These are phyloP conservation scores for Miscanthus sacchariflorus DNA, from an alignment of 202 grass and related monocot genomes.

Conservation along the genomic window DNA sequence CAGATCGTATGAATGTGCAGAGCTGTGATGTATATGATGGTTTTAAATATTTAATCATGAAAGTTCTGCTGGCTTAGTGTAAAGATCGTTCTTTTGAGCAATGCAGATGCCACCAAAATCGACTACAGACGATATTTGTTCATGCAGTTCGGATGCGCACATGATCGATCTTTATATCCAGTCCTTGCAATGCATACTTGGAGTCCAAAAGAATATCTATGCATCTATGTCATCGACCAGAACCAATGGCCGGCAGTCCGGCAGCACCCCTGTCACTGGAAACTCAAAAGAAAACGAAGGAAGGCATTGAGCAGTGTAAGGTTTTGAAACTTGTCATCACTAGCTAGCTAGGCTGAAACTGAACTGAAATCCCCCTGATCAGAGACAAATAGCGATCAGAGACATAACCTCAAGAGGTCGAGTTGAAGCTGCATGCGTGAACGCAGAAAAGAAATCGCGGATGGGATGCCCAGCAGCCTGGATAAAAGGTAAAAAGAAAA, in stretches of 20 bases:
- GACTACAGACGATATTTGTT: not conserved
- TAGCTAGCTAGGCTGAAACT: not conserved
- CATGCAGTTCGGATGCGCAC: not conserved
- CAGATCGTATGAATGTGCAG: not conserved
- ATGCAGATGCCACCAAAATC: not conserved
- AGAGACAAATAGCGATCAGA: not conserved
- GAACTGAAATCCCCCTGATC: not conserved
- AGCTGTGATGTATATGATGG: not conserved
- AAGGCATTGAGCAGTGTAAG: not conserved
- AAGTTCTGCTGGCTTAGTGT: not conserved
- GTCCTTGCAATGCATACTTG: not conserved
- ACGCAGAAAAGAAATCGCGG: too few species aligned
- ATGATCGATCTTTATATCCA: not conserved
- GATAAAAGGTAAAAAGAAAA: too few species aligned
- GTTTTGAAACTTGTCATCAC: not conserved
- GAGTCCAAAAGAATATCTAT: not conserved
- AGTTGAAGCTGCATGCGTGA: not conserved
- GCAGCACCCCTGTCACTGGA: not conserved
- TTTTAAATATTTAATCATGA: not conserved
- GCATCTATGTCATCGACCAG: not conserved
- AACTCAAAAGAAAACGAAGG: not conserved
- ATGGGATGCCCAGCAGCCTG: too few species aligned
- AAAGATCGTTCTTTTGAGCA: conserved; percentile 31
- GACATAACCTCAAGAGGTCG: not conserved
- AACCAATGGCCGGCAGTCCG: not conserved